phyloP scores from a whole-genome alignment of 2,329 filamentous ascomycete genomes.

The Pestalotiopsis sp. region DNA sequence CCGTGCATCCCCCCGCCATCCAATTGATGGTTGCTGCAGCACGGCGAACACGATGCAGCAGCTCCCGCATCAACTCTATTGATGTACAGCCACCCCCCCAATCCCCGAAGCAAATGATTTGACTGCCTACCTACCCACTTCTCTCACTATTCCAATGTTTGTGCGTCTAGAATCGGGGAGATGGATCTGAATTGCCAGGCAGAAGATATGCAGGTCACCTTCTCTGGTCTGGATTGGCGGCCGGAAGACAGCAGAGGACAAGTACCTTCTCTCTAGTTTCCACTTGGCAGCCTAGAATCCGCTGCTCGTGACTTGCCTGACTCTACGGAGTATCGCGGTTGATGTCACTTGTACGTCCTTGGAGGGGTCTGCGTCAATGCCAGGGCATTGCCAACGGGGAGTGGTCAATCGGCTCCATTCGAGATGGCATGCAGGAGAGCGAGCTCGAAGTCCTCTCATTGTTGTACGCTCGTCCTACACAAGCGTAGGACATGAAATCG shows the following conservation, averaged over 20 bases:
- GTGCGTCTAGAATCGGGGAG: background rate
- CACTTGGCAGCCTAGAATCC: conserved; percentile 1
- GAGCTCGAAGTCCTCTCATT: background rate
- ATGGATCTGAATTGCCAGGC: background rate
- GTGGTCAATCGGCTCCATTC: background rate
- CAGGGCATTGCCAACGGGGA: background rate
- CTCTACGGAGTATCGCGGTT: background rate
- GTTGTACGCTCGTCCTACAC: background rate
- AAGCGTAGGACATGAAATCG: background rate
- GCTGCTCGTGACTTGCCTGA: conserved; percentile 10
- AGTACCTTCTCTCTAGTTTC: background rate
- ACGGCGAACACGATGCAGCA: background rate
- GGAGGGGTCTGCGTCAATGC: background rate
- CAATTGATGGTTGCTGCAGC: background rate
- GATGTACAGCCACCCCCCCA: background rate
- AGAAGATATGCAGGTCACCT: background rate
- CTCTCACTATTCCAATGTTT: background rate
- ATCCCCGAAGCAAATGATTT: background rate
- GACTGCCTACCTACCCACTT: background rate
- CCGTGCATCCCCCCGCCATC: background rate
- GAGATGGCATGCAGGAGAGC: background rate
- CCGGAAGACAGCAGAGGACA: background rate
- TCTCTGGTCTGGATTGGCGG: background rate
- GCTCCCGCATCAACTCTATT: background rate
- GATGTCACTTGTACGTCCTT: conserved; percentile 3